Evolutionary conservation across 2,329 filamentous ascomycete genomes (phyloP).

Genomic region (Zarea fungicola): DNA sequence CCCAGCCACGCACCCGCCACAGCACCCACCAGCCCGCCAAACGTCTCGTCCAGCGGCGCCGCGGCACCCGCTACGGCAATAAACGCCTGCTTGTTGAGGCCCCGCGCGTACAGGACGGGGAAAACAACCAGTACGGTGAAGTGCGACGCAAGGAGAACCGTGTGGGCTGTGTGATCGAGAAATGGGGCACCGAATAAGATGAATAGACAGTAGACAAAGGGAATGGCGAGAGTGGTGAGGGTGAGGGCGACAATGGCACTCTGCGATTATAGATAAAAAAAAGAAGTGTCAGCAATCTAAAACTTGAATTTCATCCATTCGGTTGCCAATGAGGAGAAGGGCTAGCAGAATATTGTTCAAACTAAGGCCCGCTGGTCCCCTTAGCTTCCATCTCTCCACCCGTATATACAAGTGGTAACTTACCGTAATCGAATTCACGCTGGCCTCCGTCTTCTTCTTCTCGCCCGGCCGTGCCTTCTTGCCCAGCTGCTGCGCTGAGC

Average conservation of each 20-base stretch:
- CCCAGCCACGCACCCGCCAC: conserved; percentile 85
- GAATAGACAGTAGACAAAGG: conserved; percentile 57
- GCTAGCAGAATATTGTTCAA: too few species aligned
- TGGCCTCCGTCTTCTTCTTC: conserved; percentile 46
- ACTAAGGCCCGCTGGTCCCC: too few species aligned
- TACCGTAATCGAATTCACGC: conserved; percentile 44
- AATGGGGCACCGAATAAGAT: conserved; percentile 90
- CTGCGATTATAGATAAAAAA: conserved; percentile 24
- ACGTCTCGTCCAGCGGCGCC: conserved; percentile 75
- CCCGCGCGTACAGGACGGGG: conserved; percentile 80
- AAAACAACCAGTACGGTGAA: conserved; percentile 73
- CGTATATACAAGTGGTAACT: conserved; percentile 25
- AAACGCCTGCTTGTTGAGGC: conserved; percentile 69
- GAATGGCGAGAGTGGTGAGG: conserved; percentile 66
- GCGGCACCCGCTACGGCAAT: conserved; percentile 60
- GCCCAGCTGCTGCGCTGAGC: conserved; percentile 36
- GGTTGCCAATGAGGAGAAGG: too few species aligned
- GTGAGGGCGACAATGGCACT: conserved; percentile 41
- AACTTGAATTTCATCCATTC: too few species aligned
- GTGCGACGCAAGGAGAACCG: conserved; percentile 74
- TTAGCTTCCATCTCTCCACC: too few species aligned
- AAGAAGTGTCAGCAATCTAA: background rate
- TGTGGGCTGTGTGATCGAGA: conserved; percentile 73
- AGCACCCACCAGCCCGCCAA: conserved; percentile 74
- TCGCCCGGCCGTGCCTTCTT: conserved; percentile 50